Evolutionary conservation across 2,329 filamentous ascomycete species (phyloP), one percentile per base, ranked within the genome.

Genomic region (Fonsecaea pedrosoi): DNA sequence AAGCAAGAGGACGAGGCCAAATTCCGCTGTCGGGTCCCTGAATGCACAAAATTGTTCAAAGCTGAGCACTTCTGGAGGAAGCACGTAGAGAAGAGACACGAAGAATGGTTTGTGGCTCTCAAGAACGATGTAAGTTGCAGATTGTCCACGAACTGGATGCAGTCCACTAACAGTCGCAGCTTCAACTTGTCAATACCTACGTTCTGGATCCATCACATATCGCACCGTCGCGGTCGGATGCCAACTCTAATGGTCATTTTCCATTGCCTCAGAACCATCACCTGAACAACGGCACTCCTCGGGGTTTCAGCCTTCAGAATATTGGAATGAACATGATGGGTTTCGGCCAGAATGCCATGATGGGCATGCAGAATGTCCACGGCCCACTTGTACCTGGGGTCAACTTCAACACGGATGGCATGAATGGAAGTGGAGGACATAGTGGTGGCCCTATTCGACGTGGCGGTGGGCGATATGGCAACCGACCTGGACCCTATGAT

Each of bases 1-100:
- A 97, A 97, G 82, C 94, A 98, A 79, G 95, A 99, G 78, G 96
- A 99, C 73, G 94, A 97, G 78, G 90, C 94, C 74, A 98, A 98
- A 77, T 99, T 90, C 84, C 89, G 96, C 68, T 99, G 95, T 85
- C 96, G 95, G 78, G 94, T 96, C 3, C 94, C 94, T 1, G 94
- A 97, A 45, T 99, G 95, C 79, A 90, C 91, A 10, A 99, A 99
- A 80, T 83, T 99, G 7, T 99, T 99, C 85, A 98, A 98, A 79
- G 95, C 95, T 66, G 91, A 96, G 53, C 89, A 94, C 73, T 99
- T 99, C 78, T 99, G 96, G 94, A 90, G 89, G 75, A 99, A 99
- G 83, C 95, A 99, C 75, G 90, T 98, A 15, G 94, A 98, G 80
- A 99, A 99, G 82, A 89, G 96, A 65, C 95, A 99, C 77, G 78